A percentile compares a stretch with the other conserved stretches of the same genome.
phyloP scores from a whole-genome alignment of 352 stramenopile genomes.

The Phytopythium ostracodes region DNA sequence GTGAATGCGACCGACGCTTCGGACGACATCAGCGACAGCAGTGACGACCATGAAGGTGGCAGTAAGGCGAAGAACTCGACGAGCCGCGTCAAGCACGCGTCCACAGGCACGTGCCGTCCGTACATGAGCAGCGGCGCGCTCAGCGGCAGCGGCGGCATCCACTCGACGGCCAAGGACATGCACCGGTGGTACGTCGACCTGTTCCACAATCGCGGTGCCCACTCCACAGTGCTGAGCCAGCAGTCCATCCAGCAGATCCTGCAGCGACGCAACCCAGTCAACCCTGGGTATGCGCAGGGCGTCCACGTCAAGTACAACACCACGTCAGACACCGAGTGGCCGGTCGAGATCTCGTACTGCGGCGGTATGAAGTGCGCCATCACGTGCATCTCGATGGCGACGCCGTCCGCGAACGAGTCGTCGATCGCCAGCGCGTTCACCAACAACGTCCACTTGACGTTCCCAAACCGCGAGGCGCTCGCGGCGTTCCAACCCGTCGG shows the following conservation, averaged over 20 bases:
- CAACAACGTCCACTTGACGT: slow-evolving; percentile 39
- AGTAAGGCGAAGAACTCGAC: slow-evolving; percentile 11
- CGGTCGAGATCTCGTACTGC: slow-evolving; percentile 40
- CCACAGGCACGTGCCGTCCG: slow-evolving; percentile 46
- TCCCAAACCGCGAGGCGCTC: slow-evolving; percentile 33
- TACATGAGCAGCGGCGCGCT: slow-evolving; percentile 28
- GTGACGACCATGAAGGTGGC: slow-evolving; percentile 3
- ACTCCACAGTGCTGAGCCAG: slow-evolving; percentile 39
- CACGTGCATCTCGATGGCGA: slow-evolving; percentile 60
- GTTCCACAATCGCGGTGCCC: slow-evolving; percentile 30
- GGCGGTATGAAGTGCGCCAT: slow-evolving; percentile 39
- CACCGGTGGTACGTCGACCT: slow-evolving; percentile 59
- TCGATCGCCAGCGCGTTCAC: slow-evolving; percentile 46
- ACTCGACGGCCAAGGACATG: slow-evolving; percentile 54
- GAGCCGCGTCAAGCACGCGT: slow-evolving; percentile 16
- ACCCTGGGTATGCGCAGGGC: slow-evolving; percentile 33
- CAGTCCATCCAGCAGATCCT: slow-evolving; percentile 43
- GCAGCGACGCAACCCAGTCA: slow-evolving; percentile 33
- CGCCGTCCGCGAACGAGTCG: slow-evolving; percentile 27
- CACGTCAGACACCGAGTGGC: slow-evolving; percentile 24
- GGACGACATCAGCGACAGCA: background rate
- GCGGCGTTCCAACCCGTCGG: slow-evolving; percentile 25
- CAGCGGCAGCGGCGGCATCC: slow-evolving; percentile 31
- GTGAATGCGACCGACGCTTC: background rate
- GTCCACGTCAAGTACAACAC: slow-evolving; percentile 34